Base-by-base conservation (phyloP, 139 green algal species). In the Nannochloris sp. region DNA sequence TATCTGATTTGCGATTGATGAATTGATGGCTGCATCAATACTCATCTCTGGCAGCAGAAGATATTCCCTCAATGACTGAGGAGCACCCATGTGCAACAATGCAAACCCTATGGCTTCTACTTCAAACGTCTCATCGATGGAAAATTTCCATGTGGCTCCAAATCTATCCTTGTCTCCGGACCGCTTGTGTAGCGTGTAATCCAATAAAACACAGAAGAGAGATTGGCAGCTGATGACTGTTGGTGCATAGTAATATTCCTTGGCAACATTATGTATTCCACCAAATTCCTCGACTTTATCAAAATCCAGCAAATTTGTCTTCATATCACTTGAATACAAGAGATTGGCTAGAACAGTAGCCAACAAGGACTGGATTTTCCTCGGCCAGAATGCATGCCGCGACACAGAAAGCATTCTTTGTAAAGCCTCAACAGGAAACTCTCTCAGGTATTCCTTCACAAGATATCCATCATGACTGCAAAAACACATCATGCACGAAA, bases 401-500 rank as follows among this genome's bases (percentile, higher is more conserved):
- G 62, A 73, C 19, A 69, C 72, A 11, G 75, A 57, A 68, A 92
- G 68, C 48, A 92, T 75, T 8, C 68, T 79, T 2, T 65, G 36
- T 60, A 81, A 43, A 18, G 70, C 79, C 0, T n/a, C 48, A 6
- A 78, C 63, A 2, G 83, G 77, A 50, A 88, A 44, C 1, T 65
- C 55, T n/a, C 67, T 29, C 11, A 85, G 57, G 44, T 66, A 75
- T 1, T 49, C 40, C 15, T 64, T 57, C 29, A 85, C 81, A 50
- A 79, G 71, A 24, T 67, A 24, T n/a, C 85, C 83, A 12, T 63
- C 59, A 44, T 82, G 56, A 3, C 60, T 74, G 48, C 58, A 75
- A 24, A 92, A 65, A 24, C 83, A 73, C 43, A 84, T 57, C n/a
- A 86, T 66, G 63, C 67, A 80, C 68, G 75, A 83, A 19, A 90